Conservation (phyloP, 75 land plant genomes). For the Picea glauca region DNA sequence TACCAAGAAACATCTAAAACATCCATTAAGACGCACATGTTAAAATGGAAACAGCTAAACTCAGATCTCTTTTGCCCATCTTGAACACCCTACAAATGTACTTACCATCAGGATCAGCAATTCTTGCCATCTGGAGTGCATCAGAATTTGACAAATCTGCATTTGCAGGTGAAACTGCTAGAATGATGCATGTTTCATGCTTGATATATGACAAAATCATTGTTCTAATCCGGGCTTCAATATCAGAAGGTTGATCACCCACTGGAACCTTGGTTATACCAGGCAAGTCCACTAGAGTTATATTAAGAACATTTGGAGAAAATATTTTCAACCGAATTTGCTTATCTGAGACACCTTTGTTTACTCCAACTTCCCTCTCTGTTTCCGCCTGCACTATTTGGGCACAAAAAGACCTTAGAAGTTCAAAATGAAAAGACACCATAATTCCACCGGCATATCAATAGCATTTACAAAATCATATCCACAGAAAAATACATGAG, state of each 20-base stretch:
- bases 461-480: too few relatives aligned
- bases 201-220: slow-evolving; percentile 93
- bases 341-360: slow-evolving; percentile 87
- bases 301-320: slow-evolving; percentile 86
- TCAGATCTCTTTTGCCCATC: not conserved
- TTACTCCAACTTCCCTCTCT: slow-evolving; percentile 80
- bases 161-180: slow-evolving; percentile 94
- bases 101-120: slow-evolving; percentile 93
- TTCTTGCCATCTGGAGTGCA: slow-evolving; percentile 95
- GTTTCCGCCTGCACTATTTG: slow-evolving; percentile 65
- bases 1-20: not conserved
- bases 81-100: not conserved
- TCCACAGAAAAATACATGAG: too few relatives aligned
- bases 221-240: slow-evolving; percentile 81
- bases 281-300: slow-evolving; percentile 88
- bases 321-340: slow-evolving; percentile 81
- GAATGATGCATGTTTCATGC: slow-evolving; percentile 72
- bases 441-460: too few relatives aligned
- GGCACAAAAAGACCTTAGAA: too few relatives aligned
- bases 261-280: slow-evolving; percentile 94
- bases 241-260: slow-evolving; percentile 88
- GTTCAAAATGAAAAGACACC: too few relatives aligned
- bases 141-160: slow-evolving; percentile 92
- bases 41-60: not conserved
- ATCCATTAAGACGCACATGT: not conserved